These are phyloP conservation scores for Vitis vinifera DNA, from an alignment of 164 flowering plant genomes.

Conservation along the genomic window DNA sequence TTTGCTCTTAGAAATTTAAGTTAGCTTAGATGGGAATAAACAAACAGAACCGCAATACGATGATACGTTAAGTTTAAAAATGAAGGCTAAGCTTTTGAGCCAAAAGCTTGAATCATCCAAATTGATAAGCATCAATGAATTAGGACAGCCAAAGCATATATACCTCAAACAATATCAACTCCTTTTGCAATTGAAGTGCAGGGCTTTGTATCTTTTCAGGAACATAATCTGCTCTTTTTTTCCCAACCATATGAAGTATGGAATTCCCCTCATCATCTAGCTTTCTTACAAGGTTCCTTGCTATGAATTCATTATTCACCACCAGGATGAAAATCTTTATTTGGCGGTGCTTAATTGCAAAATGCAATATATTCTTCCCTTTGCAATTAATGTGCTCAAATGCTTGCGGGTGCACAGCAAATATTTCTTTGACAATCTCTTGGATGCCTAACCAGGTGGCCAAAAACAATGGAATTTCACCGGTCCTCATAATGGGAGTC, in stretches of 20 bases:
- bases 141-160: background rate
- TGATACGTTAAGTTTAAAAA: no score
- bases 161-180: constrained; percentile 11
- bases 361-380: constrained; percentile 12
- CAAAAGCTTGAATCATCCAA: background rate
- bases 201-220: background rate
- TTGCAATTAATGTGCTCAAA: background rate
- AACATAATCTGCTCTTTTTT: background rate
- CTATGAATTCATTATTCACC: background rate
- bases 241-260: constrained; percentile 16
- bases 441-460: constrained; percentile 9
- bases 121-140: background rate
- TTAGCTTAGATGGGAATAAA: no score
- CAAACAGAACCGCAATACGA: no score
- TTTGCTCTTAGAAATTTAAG: no score
- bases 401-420: constrained; percentile 9
- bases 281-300: background rate
- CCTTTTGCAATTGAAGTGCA: constrained; percentile 12
- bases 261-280: constrained; percentile 5
- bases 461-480: constrained; percentile 9
- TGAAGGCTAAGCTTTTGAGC: no score
- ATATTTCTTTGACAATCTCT: constrained; percentile 13
- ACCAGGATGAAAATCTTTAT: background rate
- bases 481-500: background rate
- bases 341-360: constrained; percentile 15